Evolutionary conservation across 805 yeast species (phyloP).

Genomic region (Sugiyamaella boreocaroliniensis): DNA sequence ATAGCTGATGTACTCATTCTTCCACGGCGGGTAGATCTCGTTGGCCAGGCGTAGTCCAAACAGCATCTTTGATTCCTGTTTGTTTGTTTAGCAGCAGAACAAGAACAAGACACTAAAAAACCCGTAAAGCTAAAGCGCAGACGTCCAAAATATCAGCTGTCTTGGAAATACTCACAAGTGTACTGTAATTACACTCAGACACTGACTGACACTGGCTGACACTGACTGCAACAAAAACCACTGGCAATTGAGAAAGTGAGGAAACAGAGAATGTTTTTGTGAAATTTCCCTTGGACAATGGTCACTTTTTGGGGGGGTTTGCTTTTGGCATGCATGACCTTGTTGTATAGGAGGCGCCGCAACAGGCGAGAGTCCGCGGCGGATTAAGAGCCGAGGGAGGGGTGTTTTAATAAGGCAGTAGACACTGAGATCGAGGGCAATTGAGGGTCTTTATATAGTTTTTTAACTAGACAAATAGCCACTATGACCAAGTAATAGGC

Average conservation of each 20-base stretch:
- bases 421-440: neutral
- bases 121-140: neutral
- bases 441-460: neutral
- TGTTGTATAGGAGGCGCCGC: neutral
- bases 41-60: constrained; percentile 78
- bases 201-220: too few relatives aligned
- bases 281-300: neutral
- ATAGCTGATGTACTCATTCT: constrained; percentile 78
- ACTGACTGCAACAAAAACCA: neutral
- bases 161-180: neutral
- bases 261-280: neutral
- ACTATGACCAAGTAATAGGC: too few relatives aligned
- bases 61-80: constrained; percentile 45
- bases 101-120: neutral
- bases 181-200: neutral
- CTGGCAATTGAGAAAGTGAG: neutral
- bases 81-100: neutral
- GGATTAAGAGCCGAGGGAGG: neutral
- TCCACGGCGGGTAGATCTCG: constrained; percentile 88
- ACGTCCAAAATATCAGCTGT: neutral
- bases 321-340: neutral
- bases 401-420: neutral
- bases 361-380: neutral
- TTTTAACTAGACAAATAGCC: too few relatives aligned
- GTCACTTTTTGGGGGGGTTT: neutral